Evolutionary conservation across 2,329 filamentous ascomycete genomes (phyloP), one percentile per base, ranked within the genome.

Genomic region (Xylariaceae sp.): DNA sequence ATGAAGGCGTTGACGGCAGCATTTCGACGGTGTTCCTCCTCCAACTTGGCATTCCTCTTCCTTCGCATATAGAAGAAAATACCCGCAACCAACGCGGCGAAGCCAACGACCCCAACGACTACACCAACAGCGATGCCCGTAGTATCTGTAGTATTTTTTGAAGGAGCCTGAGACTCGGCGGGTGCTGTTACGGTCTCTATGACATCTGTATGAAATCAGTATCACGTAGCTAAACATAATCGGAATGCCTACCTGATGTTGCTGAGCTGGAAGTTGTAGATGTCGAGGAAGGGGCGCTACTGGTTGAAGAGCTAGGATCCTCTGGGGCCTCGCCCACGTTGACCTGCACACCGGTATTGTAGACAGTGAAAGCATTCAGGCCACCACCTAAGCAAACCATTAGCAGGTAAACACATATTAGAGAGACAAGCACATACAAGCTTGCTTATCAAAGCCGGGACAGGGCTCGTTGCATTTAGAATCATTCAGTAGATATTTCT

Each of bases 111-210:
- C 53, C 90, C 92, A 7, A 94, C 89, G 2, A 97, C 92, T 1
- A 91, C 89, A 55, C 93, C 93, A 8, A 87, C 93, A 15, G 89
- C 92, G 62, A 97, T 92, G 42, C 88, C 91, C n/a, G n/a, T n/a
- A n/a, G n/a, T n/a, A n/a, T n/a, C n/a, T n/a, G n/a, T n/a, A n/a
- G n/a, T n/a, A n/a, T n/a, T n/a, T n/a, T 27, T 15, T 3, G 43
- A 23, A 15, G 54, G n/a, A 11, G 10, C 11, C 30, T 48, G 21
- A 6, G 58, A 45, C n/a, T 67, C 51, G 0, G 71, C 63, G n/a
- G 70, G 35, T 23, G 48, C 43, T 20, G 56, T 62, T 23, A 58
- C 44, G 20, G 58, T 59, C 23, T 55, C 13, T n/a, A 41, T 35
- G n/a, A 49, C 7, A 37, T 37, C 45, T 58, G 40, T 6, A 26